These are phyloP conservation scores for Puccinia coronata DNA, from an alignment of 1,284 basidiomycete species.

Conservation along the genomic window DNA sequence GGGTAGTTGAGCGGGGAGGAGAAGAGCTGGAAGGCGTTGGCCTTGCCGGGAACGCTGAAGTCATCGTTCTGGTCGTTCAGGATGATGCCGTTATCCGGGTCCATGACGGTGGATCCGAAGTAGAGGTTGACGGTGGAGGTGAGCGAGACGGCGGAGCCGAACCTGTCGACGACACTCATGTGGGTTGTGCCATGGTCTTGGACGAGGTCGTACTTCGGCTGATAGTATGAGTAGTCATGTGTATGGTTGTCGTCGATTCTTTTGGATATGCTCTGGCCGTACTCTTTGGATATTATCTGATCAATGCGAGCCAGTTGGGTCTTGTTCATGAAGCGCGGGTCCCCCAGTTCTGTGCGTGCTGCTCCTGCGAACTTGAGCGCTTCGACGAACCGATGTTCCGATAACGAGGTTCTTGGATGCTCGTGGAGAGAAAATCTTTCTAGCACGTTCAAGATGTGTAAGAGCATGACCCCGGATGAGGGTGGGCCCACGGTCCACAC, in stretches of 20 bases:
- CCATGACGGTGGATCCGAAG: conserved; percentile 83
- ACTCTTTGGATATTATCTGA: conserved; percentile 14
- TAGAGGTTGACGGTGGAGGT: conserved; percentile 85
- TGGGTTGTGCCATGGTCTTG: conserved; percentile 88
- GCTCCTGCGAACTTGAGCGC: conserved; percentile 70
- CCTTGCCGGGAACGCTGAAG: conserved; percentile 75
- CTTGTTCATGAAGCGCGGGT: conserved; percentile 61
- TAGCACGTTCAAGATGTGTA: conserved; percentile 77
- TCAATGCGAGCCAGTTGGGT: conserved; percentile 10
- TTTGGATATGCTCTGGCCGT: background rate
- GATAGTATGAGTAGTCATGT: conserved; percentile 77
- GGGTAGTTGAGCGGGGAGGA: conserved; percentile 71
- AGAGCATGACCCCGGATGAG: conserved; percentile 74
- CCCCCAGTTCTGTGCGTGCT: conserved; percentile 74
- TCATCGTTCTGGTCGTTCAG: conserved; percentile 86
- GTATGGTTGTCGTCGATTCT: conserved; percentile 64
- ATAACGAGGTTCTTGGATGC: conserved; percentile 65
- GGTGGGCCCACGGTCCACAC: conserved; percentile 83
- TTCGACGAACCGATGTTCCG: conserved; percentile 73
- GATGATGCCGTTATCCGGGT: conserved; percentile 79
- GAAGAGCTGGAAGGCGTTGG: conserved; percentile 78
- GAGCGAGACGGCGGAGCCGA: conserved; percentile 79
- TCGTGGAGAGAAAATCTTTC: conserved; percentile 67
- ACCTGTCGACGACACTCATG: conserved; percentile 73
- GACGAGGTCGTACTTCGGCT: conserved; percentile 74